Conservation (phyloP, 371 early-diverging fungal genomes). For the Conidiobolus incongruus region DNA sequence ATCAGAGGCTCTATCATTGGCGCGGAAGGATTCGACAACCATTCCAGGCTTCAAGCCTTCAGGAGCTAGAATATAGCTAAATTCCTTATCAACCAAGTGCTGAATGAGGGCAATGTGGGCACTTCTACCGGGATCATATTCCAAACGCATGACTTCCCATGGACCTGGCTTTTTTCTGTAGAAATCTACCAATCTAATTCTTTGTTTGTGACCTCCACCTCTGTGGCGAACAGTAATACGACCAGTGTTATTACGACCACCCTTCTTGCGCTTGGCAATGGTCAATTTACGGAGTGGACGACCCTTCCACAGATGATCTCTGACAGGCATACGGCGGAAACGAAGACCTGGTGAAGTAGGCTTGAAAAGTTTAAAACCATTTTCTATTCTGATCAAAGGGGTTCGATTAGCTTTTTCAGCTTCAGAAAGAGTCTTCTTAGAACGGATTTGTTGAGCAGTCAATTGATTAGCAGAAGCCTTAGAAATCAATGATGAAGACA, state of each 20-base stretch:
- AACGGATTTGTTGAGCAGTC: no score
- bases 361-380: conserved; percentile 77
- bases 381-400: conserved; percentile 11
- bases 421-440: conserved; percentile 1
- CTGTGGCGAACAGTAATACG: conserved; percentile 82
- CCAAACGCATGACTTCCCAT: conserved; percentile 70
- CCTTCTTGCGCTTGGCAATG: conserved; percentile 53
- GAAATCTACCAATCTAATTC: conserved; percentile 77
- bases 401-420: not conserved
- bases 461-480: no score
- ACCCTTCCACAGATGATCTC: conserved; percentile 82
- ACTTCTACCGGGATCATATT: conserved; percentile 86
- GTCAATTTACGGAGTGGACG: conserved; percentile 60
- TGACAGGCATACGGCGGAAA: conserved; percentile 58
- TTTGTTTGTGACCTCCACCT: conserved; percentile 85
- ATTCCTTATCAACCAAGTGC: conserved; percentile 47
- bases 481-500: no score
- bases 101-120: conserved; percentile 80
- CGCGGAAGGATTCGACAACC: conserved; percentile 33
- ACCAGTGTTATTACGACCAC: conserved; percentile 83
- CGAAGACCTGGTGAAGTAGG: conserved; percentile 76
- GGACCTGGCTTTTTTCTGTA: conserved; percentile 44
- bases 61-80: conserved; percentile 35
- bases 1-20: conserved; percentile 9
- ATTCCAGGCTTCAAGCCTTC: conserved; percentile 28